A percentile compares a stretch with the other conserved stretches of the same genome.
Conservation (phyloP, 2,329 filamentous ascomycete genomes). For the Capronia americana region DNA sequence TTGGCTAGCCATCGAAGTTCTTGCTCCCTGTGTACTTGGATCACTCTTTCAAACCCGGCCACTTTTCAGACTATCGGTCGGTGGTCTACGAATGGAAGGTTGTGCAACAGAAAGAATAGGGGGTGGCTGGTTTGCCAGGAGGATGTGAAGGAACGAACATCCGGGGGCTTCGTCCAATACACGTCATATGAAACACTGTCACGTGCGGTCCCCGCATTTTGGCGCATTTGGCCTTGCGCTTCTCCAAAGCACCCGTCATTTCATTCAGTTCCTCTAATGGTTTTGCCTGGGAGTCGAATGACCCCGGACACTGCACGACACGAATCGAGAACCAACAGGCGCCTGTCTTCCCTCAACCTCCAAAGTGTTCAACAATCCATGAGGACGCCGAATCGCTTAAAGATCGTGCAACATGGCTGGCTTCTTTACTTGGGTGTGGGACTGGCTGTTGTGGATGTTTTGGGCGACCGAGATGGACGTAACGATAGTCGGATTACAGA, state of each 20-base stretch:
- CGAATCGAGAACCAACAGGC: neutral
- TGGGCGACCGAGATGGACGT: slow-evolving; percentile 99
- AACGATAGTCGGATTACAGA: slow-evolving; percentile 97
- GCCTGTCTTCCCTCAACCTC: neutral
- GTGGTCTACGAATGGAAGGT: neutral
- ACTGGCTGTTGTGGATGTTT: slow-evolving; percentile 97
- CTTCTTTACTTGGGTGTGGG: slow-evolving; percentile 92
- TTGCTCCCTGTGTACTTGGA: neutral
- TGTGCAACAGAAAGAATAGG: neutral
- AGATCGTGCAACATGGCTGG: slow-evolving; percentile 71
- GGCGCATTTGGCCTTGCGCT: neutral
- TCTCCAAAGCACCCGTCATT: neutral
- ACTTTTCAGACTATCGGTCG: neutral
- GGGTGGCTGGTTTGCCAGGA: neutral
- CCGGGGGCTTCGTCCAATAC: neutral
- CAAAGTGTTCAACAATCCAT: neutral
- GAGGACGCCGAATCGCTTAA: neutral
- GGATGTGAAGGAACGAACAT: neutral
- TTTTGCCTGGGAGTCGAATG: neutral
- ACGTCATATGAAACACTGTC: neutral
- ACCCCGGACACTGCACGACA: neutral
- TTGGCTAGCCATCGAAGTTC: neutral
- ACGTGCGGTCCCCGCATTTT: neutral
- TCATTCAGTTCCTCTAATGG: neutral
- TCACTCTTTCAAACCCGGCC: neutral